A percentile compares a stretch with the other conserved stretches of the same genome.
These are phyloP conservation scores for Backusella parvicylindrica DNA, from an alignment of 192 early-diverging fungal genomes.

Conservation along the genomic window DNA sequence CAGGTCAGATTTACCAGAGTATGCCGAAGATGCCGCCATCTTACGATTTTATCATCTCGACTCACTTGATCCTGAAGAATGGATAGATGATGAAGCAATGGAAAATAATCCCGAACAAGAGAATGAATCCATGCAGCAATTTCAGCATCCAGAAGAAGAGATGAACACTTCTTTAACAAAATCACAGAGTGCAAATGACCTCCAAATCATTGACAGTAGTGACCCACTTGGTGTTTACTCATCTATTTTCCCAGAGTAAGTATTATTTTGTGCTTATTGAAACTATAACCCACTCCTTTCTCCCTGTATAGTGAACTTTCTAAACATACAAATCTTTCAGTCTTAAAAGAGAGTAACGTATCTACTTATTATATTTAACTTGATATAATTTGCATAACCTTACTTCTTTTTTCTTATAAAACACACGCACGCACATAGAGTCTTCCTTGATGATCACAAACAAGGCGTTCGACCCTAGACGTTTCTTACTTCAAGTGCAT, in stretches of 20 bases:
- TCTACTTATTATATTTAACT: background rate
- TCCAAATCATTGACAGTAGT: slow-evolving; percentile 35
- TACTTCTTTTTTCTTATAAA: background rate
- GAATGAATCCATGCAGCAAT: slow-evolving; percentile 30
- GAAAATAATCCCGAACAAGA: slow-evolving; percentile 23
- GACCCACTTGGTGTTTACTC: slow-evolving; percentile 46
- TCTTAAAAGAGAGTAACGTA: slow-evolving; percentile 27
- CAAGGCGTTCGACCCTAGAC: slow-evolving; percentile 55
- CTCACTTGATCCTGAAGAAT: slow-evolving; percentile 41
- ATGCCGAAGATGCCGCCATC: slow-evolving; percentile 39
- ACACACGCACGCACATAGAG: slow-evolving; percentile 20
- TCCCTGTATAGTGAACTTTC: slow-evolving; percentile 11
- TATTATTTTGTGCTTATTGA: background rate
- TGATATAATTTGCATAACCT: background rate
- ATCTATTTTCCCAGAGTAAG: slow-evolving; percentile 31
- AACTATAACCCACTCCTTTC: background rate
- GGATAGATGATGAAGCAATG: slow-evolving; percentile 42
- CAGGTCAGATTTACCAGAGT: slow-evolving; percentile 18
- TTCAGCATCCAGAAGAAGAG: slow-evolving; percentile 11
- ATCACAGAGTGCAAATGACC: slow-evolving; percentile 29
- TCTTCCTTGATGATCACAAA: slow-evolving; percentile 46
- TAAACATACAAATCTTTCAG: slow-evolving; percentile 15
- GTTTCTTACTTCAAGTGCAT: slow-evolving; percentile 83
- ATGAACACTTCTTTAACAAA: slow-evolving; percentile 11
- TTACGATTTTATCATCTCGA: slow-evolving; percentile 53